A percentile compares a stretch with the other conserved stretches of the same genome.
Conservation (phyloP, 208 protist species). For the Phytomonas francai region DNA sequence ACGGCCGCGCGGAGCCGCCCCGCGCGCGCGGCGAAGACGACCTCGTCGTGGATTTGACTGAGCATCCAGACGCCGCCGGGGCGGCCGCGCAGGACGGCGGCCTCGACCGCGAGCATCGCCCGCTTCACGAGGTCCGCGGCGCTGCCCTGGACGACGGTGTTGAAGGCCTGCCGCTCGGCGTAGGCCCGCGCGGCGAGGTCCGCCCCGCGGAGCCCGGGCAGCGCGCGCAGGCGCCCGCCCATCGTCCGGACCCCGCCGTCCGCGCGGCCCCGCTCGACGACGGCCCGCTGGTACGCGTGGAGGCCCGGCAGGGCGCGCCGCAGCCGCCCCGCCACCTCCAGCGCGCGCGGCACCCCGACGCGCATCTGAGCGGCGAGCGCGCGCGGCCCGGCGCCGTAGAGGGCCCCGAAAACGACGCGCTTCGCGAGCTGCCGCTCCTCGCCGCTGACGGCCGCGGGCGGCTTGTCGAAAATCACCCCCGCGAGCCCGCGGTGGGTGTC, state of each 20-base stretch:
- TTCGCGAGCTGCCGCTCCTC: constrained; percentile 79
- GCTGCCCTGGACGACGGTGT: constrained; percentile 84
- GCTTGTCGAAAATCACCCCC: constrained; percentile 64
- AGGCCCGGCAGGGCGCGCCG: constrained; percentile 54
- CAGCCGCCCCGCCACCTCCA: constrained; percentile 47
- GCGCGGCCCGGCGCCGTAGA: constrained; percentile 78
- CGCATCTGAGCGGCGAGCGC: constrained; percentile 65
- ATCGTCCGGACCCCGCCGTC: constrained; percentile 81
- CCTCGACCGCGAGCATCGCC: constrained; percentile 73
- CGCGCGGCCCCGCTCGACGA: constrained; percentile 53
- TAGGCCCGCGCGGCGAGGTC: constrained; percentile 55
- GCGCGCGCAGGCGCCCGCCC: constrained; percentile 54
- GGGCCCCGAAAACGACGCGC: constrained; percentile 78
- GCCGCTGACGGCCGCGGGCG: constrained; percentile 33
- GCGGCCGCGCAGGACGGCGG: constrained; percentile 44
- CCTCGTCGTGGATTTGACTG: constrained; percentile 79
- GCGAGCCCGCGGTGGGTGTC: constrained; percentile 82
- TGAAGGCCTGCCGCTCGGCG: constrained; percentile 88
- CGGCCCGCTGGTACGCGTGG: constrained; percentile 44
- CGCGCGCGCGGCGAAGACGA: constrained; percentile 59
- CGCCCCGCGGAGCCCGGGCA: constrained; percentile 62
- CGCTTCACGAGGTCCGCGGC: constrained; percentile 88
- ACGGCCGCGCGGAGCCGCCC: constrained; percentile 34
- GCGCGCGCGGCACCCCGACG: constrained; percentile 50
- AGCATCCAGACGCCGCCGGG: constrained; percentile 37